A percentile compares a stretch with the other conserved stretches of the same genome.
phyloP scores from a whole-genome alignment of 352 stramenopile genomes.

The Peronosclerospora sorghi region DNA sequence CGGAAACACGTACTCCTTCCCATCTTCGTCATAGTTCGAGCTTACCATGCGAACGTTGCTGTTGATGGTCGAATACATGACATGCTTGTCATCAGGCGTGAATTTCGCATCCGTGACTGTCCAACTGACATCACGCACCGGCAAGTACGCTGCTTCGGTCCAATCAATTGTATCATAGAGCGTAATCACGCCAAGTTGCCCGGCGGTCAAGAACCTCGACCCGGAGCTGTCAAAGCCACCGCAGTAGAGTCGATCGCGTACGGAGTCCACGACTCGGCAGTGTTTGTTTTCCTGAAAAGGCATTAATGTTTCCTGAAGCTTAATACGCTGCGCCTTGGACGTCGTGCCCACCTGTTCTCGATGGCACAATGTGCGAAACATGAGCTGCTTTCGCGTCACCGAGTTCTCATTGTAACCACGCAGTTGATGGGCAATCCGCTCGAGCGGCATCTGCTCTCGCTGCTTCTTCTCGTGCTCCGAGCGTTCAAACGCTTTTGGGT shows the following conservation, averaged over 20 bases:
- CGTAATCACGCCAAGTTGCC: slow-evolving; percentile 53
- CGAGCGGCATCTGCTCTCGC: slow-evolving; percentile 26
- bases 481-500: slow-evolving; percentile 47
- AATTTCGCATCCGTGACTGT: slow-evolving; percentile 81
- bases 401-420: slow-evolving; percentile 34
- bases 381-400: slow-evolving; percentile 16
- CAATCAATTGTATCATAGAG: slow-evolving; percentile 69
- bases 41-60: slow-evolving; percentile 76
- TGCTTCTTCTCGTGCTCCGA: slow-evolving; percentile 50
- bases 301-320: slow-evolving; percentile 73
- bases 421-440: slow-evolving; percentile 64
- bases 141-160: slow-evolving; percentile 34
- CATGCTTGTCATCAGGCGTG: slow-evolving; percentile 49
- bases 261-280: slow-evolving; percentile 54
- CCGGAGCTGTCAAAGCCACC: slow-evolving; percentile 67
- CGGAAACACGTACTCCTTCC: slow-evolving; percentile 41
- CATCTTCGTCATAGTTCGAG: slow-evolving; percentile 41
- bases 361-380: slow-evolving; percentile 55
- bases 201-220: slow-evolving; percentile 54
- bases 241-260: slow-evolving; percentile 68
- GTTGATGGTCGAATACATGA: slow-evolving; percentile 77
- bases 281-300: slow-evolving; percentile 74
- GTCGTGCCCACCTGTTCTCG: slow-evolving; percentile 56
- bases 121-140: slow-evolving; percentile 68
- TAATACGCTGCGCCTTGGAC: slow-evolving; percentile 50